These are phyloP conservation scores for Wakefieldia striispora DNA, from an alignment of 768 basidiomycete genomes.

Conservation along the genomic window DNA sequence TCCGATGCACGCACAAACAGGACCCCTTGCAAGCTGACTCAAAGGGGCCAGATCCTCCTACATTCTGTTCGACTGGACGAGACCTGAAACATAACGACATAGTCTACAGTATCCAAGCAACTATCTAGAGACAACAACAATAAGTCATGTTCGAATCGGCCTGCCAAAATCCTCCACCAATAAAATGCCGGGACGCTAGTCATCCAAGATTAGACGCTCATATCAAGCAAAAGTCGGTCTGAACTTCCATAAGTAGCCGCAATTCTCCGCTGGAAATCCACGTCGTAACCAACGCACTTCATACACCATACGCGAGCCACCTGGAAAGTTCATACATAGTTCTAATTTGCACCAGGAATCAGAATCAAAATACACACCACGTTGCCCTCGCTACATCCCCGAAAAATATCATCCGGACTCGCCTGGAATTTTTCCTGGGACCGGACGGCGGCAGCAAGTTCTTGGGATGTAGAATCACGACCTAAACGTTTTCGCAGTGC, in stretches of 20 bases:
- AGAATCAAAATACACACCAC: background rate
- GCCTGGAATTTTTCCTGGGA: background rate
- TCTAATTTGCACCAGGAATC: background rate
- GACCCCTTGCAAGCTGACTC: too few relatives aligned
- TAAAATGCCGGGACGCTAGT: too few relatives aligned
- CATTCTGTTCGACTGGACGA: too few relatives aligned
- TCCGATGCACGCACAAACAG: too few relatives aligned
- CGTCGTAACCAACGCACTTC: constrained; percentile 11
- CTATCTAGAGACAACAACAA: too few relatives aligned
- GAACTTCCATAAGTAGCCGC: background rate
- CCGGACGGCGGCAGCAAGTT: background rate
- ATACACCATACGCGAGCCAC: constrained; percentile 6
- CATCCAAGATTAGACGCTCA: too few relatives aligned
- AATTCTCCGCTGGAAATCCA: constrained; percentile 12
- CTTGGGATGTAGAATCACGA: constrained; percentile 7
- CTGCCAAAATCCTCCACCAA: too few relatives aligned
- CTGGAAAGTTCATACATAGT: background rate
- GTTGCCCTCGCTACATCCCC: constrained; percentile 1
- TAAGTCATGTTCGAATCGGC: too few relatives aligned
- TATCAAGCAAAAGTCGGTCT: too few relatives aligned
- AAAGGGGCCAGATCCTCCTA: too few relatives aligned
- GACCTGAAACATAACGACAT: too few relatives aligned
- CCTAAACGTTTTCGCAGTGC: constrained; percentile 8
- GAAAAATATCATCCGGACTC: constrained; percentile 5
- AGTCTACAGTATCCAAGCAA: too few relatives aligned